A percentile compares a stretch with the other conserved stretches of the same genome.
phyloP scores from a whole-genome alignment of 2,329 filamentous ascomycete species.

The Emergomyces orientalis region DNA sequence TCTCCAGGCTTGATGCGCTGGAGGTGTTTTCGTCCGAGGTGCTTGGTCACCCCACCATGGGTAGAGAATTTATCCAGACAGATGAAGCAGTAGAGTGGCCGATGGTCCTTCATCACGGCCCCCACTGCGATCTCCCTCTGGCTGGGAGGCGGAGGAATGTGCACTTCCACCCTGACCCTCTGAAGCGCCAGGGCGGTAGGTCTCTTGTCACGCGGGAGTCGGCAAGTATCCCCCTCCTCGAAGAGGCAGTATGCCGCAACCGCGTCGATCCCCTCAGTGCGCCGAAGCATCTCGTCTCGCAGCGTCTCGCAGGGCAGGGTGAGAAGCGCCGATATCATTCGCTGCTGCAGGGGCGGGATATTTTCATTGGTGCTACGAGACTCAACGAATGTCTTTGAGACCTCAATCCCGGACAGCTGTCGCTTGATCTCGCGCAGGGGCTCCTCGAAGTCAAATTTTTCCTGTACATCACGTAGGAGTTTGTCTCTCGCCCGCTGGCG shows the following conservation, averaged over 20 bases:
- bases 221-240: slow-evolving; percentile 14
- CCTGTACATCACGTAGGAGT: slow-evolving; percentile 14
- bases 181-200: neutral
- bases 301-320: slow-evolving; percentile 20
- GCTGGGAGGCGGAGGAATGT: neutral
- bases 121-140: neutral
- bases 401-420: slow-evolving; percentile 16
- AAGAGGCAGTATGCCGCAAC: slow-evolving; percentile 21
- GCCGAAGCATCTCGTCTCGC: slow-evolving; percentile 18
- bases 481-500: slow-evolving; percentile 11
- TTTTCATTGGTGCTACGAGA: slow-evolving; percentile 16
- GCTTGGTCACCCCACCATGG: neutral
- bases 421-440: slow-evolving; percentile 17
- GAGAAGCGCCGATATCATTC: slow-evolving; percentile 21
- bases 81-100: neutral
- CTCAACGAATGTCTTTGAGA: slow-evolving; percentile 14
- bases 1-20: neutral
- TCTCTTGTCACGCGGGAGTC: slow-evolving; percentile 11
- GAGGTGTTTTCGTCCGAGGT: neutral
- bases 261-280: slow-evolving; percentile 22
- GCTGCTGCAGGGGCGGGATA: slow-evolving; percentile 20
- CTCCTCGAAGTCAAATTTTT: slow-evolving; percentile 17
- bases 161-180: neutral
- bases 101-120: slow-evolving; percentile 2
- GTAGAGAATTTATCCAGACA: neutral